These are phyloP conservation scores for Eucommia ulmoides DNA, from an alignment of 257 asterid species.

Conservation along the genomic window DNA sequence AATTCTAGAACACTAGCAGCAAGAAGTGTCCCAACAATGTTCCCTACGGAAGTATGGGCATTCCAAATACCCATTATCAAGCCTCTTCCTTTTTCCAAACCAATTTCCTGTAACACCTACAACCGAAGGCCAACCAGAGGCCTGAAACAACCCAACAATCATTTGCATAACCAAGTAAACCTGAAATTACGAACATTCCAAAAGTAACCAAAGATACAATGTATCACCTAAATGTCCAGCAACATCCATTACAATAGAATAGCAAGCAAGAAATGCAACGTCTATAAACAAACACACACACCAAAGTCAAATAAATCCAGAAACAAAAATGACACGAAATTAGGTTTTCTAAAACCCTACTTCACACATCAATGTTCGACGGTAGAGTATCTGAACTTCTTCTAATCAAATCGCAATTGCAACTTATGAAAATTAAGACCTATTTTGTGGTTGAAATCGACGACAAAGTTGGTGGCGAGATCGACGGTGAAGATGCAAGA, in stretches of 20 bases:
- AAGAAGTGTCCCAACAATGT: constrained; percentile 69
- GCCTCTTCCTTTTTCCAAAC: constrained; percentile 87
- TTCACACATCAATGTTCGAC: too few relatives aligned
- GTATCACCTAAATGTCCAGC: background rate
- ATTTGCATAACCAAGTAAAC: background rate
- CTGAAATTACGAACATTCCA: constrained; percentile 20
- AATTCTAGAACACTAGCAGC: constrained; percentile 73
- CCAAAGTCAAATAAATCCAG: too few relatives aligned
- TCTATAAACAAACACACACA: too few relatives aligned
- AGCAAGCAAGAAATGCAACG: background rate
- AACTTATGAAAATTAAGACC: too few relatives aligned
- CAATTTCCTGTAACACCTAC: constrained; percentile 87
- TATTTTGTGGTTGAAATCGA: too few relatives aligned
- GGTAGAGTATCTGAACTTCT: too few relatives aligned
- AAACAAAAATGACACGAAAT: too few relatives aligned
- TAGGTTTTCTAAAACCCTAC: too few relatives aligned
- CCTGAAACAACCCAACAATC: constrained; percentile 23
- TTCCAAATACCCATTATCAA: constrained; percentile 87
- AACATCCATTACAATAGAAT: background rate
- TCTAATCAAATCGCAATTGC: too few relatives aligned
- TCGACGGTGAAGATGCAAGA: too few relatives aligned
- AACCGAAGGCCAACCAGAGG: constrained; percentile 94
- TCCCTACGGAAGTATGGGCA: constrained; percentile 83
- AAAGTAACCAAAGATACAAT: background rate
- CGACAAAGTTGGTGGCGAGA: too few relatives aligned